Conservation (phyloP, 1,139 yeast genomes). For the Nematodospora anomalae region DNA sequence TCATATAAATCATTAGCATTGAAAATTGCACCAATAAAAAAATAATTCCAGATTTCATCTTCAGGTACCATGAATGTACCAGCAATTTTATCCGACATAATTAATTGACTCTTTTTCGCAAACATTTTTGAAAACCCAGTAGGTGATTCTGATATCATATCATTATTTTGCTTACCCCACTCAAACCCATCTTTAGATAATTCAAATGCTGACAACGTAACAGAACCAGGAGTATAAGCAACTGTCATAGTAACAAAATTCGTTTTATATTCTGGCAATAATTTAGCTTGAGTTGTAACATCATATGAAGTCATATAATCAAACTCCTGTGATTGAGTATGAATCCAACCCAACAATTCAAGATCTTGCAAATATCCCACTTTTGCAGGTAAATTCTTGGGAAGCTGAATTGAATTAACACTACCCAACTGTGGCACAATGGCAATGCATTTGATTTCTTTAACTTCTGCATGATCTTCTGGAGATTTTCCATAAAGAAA, state of each 20-base stretch:
- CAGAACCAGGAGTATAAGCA: constrained; percentile 80
- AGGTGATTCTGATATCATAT: constrained; percentile 53
- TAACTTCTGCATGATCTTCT: constrained; percentile 63
- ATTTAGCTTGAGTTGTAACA: constrained; percentile 52
- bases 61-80: constrained; percentile 90
- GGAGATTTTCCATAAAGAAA: constrained; percentile 78
- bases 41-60: constrained; percentile 84
- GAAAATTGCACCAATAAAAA: constrained; percentile 88
- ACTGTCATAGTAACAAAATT: constrained; percentile 61
- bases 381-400: constrained; percentile 46
- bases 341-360: constrained; percentile 78
- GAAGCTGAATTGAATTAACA: constrained; percentile 62
- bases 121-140: constrained; percentile 63
- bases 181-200: constrained; percentile 63
- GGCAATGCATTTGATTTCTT: constrained; percentile 75
- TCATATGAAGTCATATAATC: constrained; percentile 69
- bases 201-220: constrained; percentile 68
- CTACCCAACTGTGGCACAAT: constrained; percentile 89
- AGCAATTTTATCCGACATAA: constrained; percentile 70
- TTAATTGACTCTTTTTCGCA: constrained; percentile 64
- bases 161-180: constrained; percentile 76
- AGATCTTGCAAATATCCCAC: constrained; percentile 39
- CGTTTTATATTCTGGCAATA: constrained; percentile 26
- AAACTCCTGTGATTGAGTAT: constrained; percentile 67
- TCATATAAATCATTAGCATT: constrained; percentile 58